Base-by-base conservation (phyloP, 169 alveolate genomes). In the Hammondia hammondi region DNA sequence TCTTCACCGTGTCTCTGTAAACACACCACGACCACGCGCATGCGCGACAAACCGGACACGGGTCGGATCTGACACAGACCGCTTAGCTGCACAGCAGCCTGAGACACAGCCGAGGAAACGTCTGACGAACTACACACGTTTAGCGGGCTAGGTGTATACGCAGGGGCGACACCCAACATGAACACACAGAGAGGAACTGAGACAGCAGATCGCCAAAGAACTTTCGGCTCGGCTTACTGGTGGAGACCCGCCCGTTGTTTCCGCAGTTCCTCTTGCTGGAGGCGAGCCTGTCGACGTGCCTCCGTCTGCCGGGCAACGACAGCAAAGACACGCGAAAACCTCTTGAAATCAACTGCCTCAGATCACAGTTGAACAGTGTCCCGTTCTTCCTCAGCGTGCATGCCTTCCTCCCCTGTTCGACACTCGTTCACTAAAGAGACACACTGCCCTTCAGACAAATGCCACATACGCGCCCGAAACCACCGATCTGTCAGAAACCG, bases 171-270 rank as follows among this genome's bases (percentile, higher is more conserved):
- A 73, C 27, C 24, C n/a, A 73, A 73, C 52, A 32, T 12, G 85
- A 73, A 19, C 7, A 17, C 48, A n/a, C 48, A 32, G 12, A 73
- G n/a, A 39, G 43, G 43, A 39, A 39, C 43, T 39, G 43, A 39
- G 43, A 39, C 43, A 39, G 43, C 43, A 2, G 43, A 39, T 39
- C 43, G 43, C 71, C 71, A 57, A 57, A 21, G 71, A 21, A 1
- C 4, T 57, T 10, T 4, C 27, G 24, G 9, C 77, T 2, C 77
- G 21, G 39, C 90, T 82, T 48, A 82, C 90, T 82, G 35, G 29
- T 82, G 70, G n/a, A 82, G 90, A 27, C 52, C 90, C 72, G 90
- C 90, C n/a, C 90, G 90, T 17, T 82, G 90, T 52, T 82, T 82
- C 72, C 90, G 90, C 71, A 24, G 29, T n/a, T 82, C 71, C 35